These are phyloP conservation scores for Penicillium hordei DNA, from an alignment of 2,329 filamentous ascomycete genomes.

Conservation along the genomic window DNA sequence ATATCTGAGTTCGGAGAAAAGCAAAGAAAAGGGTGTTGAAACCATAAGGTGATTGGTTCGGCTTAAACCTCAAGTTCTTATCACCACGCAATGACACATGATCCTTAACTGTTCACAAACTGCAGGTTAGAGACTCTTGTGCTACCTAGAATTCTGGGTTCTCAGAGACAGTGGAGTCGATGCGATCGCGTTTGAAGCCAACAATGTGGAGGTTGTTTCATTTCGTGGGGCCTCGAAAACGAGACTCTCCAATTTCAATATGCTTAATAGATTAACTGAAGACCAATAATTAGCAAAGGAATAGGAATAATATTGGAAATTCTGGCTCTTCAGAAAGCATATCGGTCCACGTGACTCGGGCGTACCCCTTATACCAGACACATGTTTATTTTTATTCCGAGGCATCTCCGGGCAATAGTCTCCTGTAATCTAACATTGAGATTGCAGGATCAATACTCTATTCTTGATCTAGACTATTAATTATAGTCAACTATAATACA, in stretches of 20 bases:
- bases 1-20: not conserved
- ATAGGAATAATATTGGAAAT: not conserved
- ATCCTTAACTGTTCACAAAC: not conserved
- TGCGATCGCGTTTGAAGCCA: not conserved
- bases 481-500: too few species aligned
- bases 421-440: not conserved
- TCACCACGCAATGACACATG: not conserved
- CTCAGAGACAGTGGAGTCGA: not conserved
- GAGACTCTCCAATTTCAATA: not conserved
- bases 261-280: not conserved
- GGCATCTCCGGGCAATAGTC: not conserved
- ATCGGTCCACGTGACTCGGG: not conserved
- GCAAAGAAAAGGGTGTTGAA: not conserved
- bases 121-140: not conserved
- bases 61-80: not conserved
- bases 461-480: not conserved
- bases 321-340: not conserved
- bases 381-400: conserved; percentile 1
- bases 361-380: conserved; percentile 3
- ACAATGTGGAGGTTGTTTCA: not conserved
- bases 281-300: not conserved
- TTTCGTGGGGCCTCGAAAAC: not conserved
- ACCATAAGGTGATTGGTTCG: not conserved
- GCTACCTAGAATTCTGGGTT: not conserved
- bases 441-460: not conserved